phyloP scores from a whole-genome alignment of 495 filamentous ascomycete genomes.

The Xylaria castorea region DNA sequence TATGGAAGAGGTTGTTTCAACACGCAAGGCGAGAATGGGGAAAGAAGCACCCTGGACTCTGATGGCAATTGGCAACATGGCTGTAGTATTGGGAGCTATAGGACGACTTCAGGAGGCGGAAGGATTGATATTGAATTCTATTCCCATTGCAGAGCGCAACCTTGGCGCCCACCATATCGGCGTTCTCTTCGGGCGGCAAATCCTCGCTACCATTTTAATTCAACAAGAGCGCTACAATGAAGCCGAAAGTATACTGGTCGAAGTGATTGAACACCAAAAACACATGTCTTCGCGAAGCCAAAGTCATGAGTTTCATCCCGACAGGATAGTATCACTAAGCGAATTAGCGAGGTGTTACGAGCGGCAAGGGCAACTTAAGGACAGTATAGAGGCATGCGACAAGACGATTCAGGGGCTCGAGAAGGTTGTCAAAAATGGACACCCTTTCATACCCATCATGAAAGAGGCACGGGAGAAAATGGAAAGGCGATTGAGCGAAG shows the following conservation, averaged over 20 bases:
- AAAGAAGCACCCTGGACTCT: not conserved
- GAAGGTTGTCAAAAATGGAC: not conserved
- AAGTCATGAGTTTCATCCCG: not conserved
- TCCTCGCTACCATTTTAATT: not conserved
- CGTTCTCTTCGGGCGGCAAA: slow-evolving; percentile 3
- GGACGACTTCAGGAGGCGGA: not conserved
- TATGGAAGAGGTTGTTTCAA: slow-evolving; percentile 30
- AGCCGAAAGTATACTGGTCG: not conserved
- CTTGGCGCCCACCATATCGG: not conserved
- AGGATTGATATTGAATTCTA: too few relatives aligned
- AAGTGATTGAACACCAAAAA: not conserved
- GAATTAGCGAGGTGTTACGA: slow-evolving; percentile 2
- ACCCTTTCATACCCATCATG: not conserved
- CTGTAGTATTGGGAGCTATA: not conserved
- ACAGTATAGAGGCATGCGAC: not conserved
- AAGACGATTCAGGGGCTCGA: not conserved
- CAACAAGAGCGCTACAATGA: not conserved
- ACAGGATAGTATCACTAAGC: not conserved
- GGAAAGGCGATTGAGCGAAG: not conserved
- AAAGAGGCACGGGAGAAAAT: not conserved
- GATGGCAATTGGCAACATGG: not conserved
- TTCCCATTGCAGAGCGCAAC: not conserved
- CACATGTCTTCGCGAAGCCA: not conserved
- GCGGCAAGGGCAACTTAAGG: not conserved
- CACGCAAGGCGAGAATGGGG: not conserved